Evolutionary conservation across 2,329 filamentous ascomycete genomes (phyloP), one percentile per base, ranked within the genome.

Genomic region (Pleurostoma richardsiae): DNA sequence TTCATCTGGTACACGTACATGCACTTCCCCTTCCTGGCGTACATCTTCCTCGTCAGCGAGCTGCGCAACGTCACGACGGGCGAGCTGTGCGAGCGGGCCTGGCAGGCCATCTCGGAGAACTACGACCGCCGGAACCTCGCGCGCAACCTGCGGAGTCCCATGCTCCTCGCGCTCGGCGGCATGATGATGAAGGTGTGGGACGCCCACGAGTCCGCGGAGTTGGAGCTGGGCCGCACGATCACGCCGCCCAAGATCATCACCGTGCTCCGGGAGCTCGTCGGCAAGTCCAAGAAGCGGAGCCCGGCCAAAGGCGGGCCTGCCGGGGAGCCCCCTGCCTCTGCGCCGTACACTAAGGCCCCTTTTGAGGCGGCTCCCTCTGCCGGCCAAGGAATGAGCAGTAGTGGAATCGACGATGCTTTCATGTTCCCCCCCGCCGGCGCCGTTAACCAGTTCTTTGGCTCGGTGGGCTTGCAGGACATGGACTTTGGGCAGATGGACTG

Each of bases 151-250:
- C 71, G 74, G 43, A 81, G 70, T 40, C 80, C 79, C 5, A 70
- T 83, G 64, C 79, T 82, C 54, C 64, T 76, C 30, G 74, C 76
- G 1, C 81, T 86, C 50, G 75, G 76, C 1, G 68, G 69, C 26
- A 69, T 79, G 19, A 77, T 86, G 39, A 63, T 85, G 48, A 83
- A 81, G 55, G 80, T 81, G 0, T 86, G 82, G 82, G 74, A 77
- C 40, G 77, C 76, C 3, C 73, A 76, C 46, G 74, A 76, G 53
- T 66, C 70, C 2, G 73, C 74, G 10, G 69, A 74, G 52, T 52
- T 64, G 4, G 66, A 68, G 43, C 60, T 66, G 5, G 78, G 77
- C 1, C 69, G 67, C 30, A 59, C 66, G 2, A 49, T 72, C 3
- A 55, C 63, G 11, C 57, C 62, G 10, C 78, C 77, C 3, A 62